Percentiles rank a stretch among this genome's conserved stretches.
Evolutionary conservation across 495 filamentous ascomycete genomes (phyloP).

Genomic region (Rostrohypoxylon terebratum): DNA sequence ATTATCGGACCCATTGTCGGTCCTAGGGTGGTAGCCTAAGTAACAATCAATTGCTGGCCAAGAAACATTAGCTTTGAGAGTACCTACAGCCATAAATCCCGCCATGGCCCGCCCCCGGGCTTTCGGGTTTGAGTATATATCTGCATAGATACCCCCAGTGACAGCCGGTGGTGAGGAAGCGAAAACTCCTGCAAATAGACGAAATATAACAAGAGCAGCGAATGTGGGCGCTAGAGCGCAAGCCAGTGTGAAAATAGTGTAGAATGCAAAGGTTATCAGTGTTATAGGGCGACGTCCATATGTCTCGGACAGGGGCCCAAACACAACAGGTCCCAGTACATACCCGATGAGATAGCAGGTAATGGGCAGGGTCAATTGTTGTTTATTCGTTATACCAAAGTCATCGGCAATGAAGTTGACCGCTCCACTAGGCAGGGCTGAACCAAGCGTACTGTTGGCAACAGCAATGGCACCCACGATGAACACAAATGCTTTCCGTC

Average conservation of each 20-base stretch:
- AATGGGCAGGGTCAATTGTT: slow-evolving; percentile 33
- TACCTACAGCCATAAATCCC: neutral
- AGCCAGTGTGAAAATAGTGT: slow-evolving; percentile 77
- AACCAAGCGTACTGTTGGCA: slow-evolving; percentile 23
- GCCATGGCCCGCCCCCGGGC: slow-evolving; percentile 47
- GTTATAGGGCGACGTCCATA: slow-evolving; percentile 81
- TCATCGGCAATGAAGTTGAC: slow-evolving; percentile 4
- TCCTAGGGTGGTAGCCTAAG: slow-evolving; percentile 46
- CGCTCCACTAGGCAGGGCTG: slow-evolving; percentile 21
- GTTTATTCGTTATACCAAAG: slow-evolving; percentile 10
- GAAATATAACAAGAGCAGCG: slow-evolving; percentile 43
- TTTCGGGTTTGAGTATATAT: slow-evolving; percentile 65
- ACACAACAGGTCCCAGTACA: slow-evolving; percentile 61
- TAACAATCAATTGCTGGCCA: neutral
- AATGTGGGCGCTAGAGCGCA: slow-evolving; percentile 74
- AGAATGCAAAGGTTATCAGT: slow-evolving; percentile 71
- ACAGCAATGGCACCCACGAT: neutral
- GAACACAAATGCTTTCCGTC: neutral
- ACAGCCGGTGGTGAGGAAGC: slow-evolving; percentile 83
- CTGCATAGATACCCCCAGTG: slow-evolving; percentile 82
- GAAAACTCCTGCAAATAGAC: slow-evolving; percentile 68
- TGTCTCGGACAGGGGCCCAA: slow-evolving; percentile 67
- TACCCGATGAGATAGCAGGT: slow-evolving; percentile 69
- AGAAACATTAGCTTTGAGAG: neutral
- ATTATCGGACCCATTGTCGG: slow-evolving; percentile 63